These are phyloP conservation scores for Phytophthora colocasiae DNA, from an alignment of 352 stramenopile species.

Conservation along the genomic window DNA sequence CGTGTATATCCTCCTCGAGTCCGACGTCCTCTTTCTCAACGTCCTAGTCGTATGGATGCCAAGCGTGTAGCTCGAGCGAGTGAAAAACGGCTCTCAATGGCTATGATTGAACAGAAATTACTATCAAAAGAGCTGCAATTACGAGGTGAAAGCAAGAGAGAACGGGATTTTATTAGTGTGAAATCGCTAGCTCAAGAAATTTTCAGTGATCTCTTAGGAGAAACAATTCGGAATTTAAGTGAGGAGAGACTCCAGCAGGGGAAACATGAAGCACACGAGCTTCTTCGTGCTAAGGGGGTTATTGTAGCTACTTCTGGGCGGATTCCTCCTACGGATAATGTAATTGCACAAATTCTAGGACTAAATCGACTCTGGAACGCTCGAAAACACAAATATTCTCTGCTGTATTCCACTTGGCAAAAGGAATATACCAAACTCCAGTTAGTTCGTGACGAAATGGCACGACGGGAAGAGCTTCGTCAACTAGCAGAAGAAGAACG, in stretches of 20 bases:
- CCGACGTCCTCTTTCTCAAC: constrained; percentile 25
- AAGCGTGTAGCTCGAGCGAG: constrained; percentile 57
- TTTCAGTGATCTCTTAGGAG: constrained; percentile 29
- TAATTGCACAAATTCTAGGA: constrained; percentile 21
- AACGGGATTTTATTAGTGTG: constrained; percentile 40
- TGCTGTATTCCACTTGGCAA: constrained; percentile 50
- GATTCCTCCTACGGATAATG: not conserved
- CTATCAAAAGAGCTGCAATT: constrained; percentile 42
- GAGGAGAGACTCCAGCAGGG: constrained; percentile 27
- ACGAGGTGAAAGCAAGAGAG: constrained; percentile 24
- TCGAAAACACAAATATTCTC: constrained; percentile 43
- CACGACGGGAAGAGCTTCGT: constrained; percentile 58
- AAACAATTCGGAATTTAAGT: constrained; percentile 37
- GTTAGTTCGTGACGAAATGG: constrained; percentile 56
- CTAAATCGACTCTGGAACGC: constrained; percentile 57
- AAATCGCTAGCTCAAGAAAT: constrained; percentile 33
- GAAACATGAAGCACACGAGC: constrained; percentile 26
- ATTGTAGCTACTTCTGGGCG: constrained; percentile 11
- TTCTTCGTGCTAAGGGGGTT: constrained; percentile 21
- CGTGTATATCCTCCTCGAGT: constrained; percentile 46
- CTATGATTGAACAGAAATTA: constrained; percentile 53
- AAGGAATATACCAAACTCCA: constrained; percentile 55
- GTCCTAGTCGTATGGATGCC: constrained; percentile 48
- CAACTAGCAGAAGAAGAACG: constrained; percentile 61
- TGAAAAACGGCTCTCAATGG: constrained; percentile 76